Conservation (phyloP, 805 yeast species). For the Yarrowia keelungensis region DNA sequence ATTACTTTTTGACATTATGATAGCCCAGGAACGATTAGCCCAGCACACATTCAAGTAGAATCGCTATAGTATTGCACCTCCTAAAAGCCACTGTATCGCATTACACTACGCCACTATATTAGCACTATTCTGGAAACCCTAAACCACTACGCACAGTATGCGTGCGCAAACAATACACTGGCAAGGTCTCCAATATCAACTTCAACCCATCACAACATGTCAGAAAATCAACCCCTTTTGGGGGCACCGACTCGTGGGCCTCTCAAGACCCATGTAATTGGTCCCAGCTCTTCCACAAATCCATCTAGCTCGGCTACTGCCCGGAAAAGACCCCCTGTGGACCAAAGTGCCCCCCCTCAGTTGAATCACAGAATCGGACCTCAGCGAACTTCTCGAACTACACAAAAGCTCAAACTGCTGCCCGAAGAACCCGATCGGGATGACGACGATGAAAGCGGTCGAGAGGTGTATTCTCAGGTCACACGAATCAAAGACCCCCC, state of each 20-base stretch:
- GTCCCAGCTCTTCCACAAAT: slow-evolving; percentile 2
- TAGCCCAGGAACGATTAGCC: too few species aligned
- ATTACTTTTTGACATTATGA: too few species aligned
- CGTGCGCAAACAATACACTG: slow-evolving; percentile 20
- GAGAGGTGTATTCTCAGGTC: slow-evolving; percentile 82
- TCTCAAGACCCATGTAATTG: slow-evolving; percentile 25
- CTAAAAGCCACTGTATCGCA: not conserved
- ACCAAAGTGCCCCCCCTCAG: slow-evolving; percentile 37
- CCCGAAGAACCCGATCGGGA: slow-evolving; percentile 59
- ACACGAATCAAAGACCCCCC: slow-evolving; percentile 82
- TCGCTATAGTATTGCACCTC: too few species aligned
- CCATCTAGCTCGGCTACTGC: slow-evolving; percentile 23
- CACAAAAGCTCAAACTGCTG: slow-evolving; percentile 85
- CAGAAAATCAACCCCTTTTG: slow-evolving; percentile 28
- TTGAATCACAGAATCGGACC: slow-evolving; percentile 49
- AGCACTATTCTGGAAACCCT: not conserved
- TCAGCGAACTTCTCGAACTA: slow-evolving; percentile 80
- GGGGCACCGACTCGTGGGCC: slow-evolving; percentile 27
- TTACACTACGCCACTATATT: not conserved
- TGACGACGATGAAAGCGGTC: slow-evolving; percentile 48
- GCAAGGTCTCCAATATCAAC: not conserved
- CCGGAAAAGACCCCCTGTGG: slow-evolving; percentile 36
- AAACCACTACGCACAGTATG: slow-evolving; percentile 21
- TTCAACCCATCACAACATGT: slow-evolving; percentile 15
- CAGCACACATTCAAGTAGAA: too few species aligned